Evolutionary conservation across 768 basidiomycete genomes (phyloP), one percentile per base, ranked within the genome.

Genomic region (Rhodotorula graminis): DNA sequence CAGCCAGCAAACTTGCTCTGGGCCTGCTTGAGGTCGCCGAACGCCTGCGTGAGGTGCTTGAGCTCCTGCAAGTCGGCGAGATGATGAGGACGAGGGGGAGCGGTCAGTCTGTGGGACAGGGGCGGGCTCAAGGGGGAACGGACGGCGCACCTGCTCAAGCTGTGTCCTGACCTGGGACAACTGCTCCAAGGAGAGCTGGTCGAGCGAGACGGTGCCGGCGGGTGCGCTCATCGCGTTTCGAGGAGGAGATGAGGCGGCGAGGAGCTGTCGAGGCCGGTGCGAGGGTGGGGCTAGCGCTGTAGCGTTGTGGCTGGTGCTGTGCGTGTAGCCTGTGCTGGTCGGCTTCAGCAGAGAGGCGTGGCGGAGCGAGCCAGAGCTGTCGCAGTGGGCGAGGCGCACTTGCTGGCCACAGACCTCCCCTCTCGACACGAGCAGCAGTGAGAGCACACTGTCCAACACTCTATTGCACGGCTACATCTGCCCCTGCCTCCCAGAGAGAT

Each of bases 1-100:
- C 95, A 95, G 14, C 70, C 83, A 74, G 87, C 88, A 85, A 98
- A 97, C 81, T 95, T 96, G 4, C 88, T 86, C 80, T 97, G 93
- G 0, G 93, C 95, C 76, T 90, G 88, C 80, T 92, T 95, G 37
- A 98, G 87, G 77, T 96, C 93, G 19, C 89, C 87, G 79, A 93
- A 97, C 46, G 93, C 95, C 77, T 87, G 90, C 19, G 93, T 91
- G 61, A 97, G 84, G 80, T 96, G 94, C 68, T 87, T 89, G 60
- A 99, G 82, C 85, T 99, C 95, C 94, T 98, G 80, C 40, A 33
- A n/a, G 11, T 25, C 5, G 50, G 25, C 6, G 27, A 12, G 60
- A 14, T n/a, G 27, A 11, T 16, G 60, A 23, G 37, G 50, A 27
- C 18, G 27, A 46, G 44, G 44, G 11, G 12, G 44, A 37, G 44